Evolutionary conservation across 768 basidiomycete genomes (phyloP).

Genomic region (Pisolithus albus): DNA sequence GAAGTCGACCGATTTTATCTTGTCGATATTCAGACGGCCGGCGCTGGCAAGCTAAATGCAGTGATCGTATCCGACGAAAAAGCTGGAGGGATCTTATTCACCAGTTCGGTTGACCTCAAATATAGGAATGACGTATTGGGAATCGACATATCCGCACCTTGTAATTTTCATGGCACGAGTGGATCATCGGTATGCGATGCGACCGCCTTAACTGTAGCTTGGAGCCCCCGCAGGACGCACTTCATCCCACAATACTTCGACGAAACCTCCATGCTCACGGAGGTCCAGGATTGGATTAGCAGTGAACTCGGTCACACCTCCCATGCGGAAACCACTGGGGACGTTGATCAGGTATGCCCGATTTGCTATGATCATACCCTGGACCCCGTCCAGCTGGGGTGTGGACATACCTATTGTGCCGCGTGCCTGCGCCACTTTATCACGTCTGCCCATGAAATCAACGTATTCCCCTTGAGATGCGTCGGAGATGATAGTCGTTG

Average conservation of each 20-base stretch:
- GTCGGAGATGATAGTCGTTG: slow-evolving; percentile 62
- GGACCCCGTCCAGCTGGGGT: slow-evolving; percentile 44
- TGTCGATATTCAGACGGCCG: slow-evolving; percentile 23
- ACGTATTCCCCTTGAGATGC: slow-evolving; percentile 61
- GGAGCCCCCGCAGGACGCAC: background rate
- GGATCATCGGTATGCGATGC: background rate
- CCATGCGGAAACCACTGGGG: background rate
- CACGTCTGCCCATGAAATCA: slow-evolving; percentile 45
- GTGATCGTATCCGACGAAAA: slow-evolving; percentile 38
- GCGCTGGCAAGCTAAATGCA: slow-evolving; percentile 31
- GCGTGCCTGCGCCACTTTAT: slow-evolving; percentile 55
- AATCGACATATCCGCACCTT: background rate
- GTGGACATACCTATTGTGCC: slow-evolving; percentile 64
- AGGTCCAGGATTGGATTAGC: background rate
- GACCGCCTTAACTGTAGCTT: background rate
- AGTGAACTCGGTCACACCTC: background rate
- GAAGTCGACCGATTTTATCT: slow-evolving; percentile 29
- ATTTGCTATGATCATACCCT: slow-evolving; percentile 43
- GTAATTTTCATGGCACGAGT: background rate
- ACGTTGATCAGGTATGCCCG: slow-evolving; percentile 34
- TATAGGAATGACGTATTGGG: slow-evolving; percentile 31
- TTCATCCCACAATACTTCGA: background rate
- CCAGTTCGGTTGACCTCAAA: slow-evolving; percentile 41
- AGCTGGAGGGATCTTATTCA: slow-evolving; percentile 35
- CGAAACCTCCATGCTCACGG: background rate